These are phyloP conservation scores for Ajuga chamaepitys DNA, from an alignment of 257 asterid genomes.

Conservation along the genomic window DNA sequence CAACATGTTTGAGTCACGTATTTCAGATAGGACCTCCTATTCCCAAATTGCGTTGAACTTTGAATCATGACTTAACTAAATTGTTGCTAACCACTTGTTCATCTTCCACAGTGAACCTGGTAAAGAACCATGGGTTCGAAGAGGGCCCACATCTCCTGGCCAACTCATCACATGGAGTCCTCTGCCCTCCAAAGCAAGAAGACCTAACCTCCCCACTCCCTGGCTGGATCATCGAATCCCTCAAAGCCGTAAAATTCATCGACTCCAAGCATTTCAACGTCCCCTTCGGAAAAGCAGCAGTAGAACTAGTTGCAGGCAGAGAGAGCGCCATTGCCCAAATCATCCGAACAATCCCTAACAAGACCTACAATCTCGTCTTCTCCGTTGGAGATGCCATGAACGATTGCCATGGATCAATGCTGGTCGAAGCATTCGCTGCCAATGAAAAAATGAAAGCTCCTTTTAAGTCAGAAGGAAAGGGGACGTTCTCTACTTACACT, in stretches of 20 bases:
- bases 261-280: slow-evolving; percentile 63
- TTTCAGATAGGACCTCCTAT: neutral
- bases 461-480: slow-evolving; percentile 53
- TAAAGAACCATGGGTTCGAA: slow-evolving; percentile 68
- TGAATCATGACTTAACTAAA: neutral
- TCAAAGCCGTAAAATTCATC: slow-evolving; percentile 65
- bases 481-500: slow-evolving; percentile 33
- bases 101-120: slow-evolving; percentile 46
- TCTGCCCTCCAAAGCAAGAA: slow-evolving; percentile 67
- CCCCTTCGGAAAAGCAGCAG: slow-evolving; percentile 59
- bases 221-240: slow-evolving; percentile 82
- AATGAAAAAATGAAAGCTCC: slow-evolving; percentile 44
- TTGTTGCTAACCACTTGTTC: neutral
- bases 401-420: slow-evolving; percentile 75
- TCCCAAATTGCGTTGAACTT: neutral
- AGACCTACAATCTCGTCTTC: slow-evolving; percentile 42
- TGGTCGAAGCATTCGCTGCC: slow-evolving; percentile 81
- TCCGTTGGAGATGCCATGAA: slow-evolving; percentile 66
- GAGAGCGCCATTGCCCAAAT: slow-evolving; percentile 75
- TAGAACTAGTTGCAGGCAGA: slow-evolving; percentile 78
- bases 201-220: slow-evolving; percentile 83
- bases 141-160: slow-evolving; percentile 68
- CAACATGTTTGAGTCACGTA: too few relatives aligned
- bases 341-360: slow-evolving; percentile 52
- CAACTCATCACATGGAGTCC: slow-evolving; percentile 71